Conservation (phyloP, 768 basidiomycete species). For the Sarcodon aspratus region DNA sequence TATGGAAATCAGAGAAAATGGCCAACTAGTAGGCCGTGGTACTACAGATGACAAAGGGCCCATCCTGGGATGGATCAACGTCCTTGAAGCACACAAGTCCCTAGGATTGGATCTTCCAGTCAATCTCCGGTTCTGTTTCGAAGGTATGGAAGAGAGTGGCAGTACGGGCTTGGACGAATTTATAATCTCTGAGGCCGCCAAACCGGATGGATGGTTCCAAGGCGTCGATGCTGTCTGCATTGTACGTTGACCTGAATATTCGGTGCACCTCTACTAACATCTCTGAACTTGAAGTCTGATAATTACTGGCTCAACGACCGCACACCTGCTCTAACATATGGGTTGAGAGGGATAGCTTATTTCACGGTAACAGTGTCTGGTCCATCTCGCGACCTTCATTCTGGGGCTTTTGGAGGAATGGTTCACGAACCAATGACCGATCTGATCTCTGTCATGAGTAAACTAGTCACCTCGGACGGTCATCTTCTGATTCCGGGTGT, state of each 20-base stretch:
- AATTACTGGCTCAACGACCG: slow-evolving; percentile 90
- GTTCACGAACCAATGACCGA: slow-evolving; percentile 95
- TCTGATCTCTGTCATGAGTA: slow-evolving; percentile 72
- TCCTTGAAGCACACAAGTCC: slow-evolving; percentile 72
- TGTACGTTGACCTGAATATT: slow-evolving; percentile 27
- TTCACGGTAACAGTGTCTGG: slow-evolving; percentile 76
- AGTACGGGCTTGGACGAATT: slow-evolving; percentile 86
- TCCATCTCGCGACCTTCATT: slow-evolving; percentile 82
- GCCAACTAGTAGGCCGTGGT: slow-evolving; percentile 74
- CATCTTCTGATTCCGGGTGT: slow-evolving; percentile 84
- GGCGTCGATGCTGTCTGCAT: slow-evolving; percentile 93
- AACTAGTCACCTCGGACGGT: slow-evolving; percentile 71
- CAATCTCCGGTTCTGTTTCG: slow-evolving; percentile 86
- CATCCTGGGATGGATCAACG: slow-evolving; percentile 81
- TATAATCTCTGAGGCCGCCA: slow-evolving; percentile 60
- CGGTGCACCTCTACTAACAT: slow-evolving; percentile 1
- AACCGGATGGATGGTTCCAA: slow-evolving; percentile 62
- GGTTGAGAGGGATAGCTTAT: slow-evolving; percentile 81
- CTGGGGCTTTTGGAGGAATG: slow-evolving; percentile 73
- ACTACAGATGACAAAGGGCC: slow-evolving; percentile 90
- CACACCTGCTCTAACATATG: slow-evolving; percentile 76
- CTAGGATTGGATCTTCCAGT: slow-evolving; percentile 68
- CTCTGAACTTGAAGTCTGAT: slow-evolving; percentile 47
- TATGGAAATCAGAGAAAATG: slow-evolving; percentile 42
- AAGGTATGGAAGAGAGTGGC: slow-evolving; percentile 96